These are phyloP conservation scores for Perkinsus chesapeaki DNA, from an alignment of 169 alveolate species.

Conservation along the genomic window DNA sequence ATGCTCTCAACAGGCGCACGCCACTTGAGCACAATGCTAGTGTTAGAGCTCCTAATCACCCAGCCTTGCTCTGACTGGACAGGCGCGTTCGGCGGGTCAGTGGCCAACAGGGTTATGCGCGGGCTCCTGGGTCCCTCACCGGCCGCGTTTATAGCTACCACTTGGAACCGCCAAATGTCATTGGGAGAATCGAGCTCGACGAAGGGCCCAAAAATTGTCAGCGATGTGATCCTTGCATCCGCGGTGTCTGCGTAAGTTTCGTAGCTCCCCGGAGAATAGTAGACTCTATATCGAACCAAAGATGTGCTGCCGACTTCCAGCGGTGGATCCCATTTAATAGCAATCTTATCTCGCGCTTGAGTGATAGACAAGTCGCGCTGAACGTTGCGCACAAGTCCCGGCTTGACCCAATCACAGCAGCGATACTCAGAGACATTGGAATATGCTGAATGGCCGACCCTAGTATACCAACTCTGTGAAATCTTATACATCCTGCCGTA, in stretches of 20 bases:
- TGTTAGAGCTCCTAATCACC: background rate
- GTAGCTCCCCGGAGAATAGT: slow-evolving; percentile 20
- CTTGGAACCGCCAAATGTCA: slow-evolving; percentile 25
- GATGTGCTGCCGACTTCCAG: slow-evolving; percentile 27
- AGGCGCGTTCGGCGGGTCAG: slow-evolving; percentile 8
- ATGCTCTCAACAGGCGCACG: slow-evolving; percentile 16
- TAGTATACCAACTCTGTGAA: background rate
- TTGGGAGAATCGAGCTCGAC: slow-evolving; percentile 13
- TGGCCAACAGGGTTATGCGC: slow-evolving; percentile 25
- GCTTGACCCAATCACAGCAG: slow-evolving; percentile 33
- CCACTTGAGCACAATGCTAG: slow-evolving; percentile 21
- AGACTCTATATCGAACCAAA: slow-evolving; percentile 20
- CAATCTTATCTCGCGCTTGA: slow-evolving; percentile 23
- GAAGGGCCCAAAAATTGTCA: slow-evolving; percentile 1
- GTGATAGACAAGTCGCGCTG: slow-evolving; percentile 13
- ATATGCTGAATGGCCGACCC: background rate
- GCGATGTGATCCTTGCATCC: background rate
- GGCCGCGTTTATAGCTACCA: slow-evolving; percentile 36
- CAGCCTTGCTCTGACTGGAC: background rate
- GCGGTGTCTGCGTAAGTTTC: background rate
- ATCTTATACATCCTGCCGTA: background rate
- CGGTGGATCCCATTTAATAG: slow-evolving; percentile 28
- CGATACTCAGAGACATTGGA: background rate
- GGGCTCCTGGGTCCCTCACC: slow-evolving; percentile 34
- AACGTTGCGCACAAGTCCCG: slow-evolving; percentile 18